A percentile compares a stretch with the other conserved stretches of the same genome.
Evolutionary conservation across 768 basidiomycete species (phyloP).

Genomic region (Boletellus ananas): DNA sequence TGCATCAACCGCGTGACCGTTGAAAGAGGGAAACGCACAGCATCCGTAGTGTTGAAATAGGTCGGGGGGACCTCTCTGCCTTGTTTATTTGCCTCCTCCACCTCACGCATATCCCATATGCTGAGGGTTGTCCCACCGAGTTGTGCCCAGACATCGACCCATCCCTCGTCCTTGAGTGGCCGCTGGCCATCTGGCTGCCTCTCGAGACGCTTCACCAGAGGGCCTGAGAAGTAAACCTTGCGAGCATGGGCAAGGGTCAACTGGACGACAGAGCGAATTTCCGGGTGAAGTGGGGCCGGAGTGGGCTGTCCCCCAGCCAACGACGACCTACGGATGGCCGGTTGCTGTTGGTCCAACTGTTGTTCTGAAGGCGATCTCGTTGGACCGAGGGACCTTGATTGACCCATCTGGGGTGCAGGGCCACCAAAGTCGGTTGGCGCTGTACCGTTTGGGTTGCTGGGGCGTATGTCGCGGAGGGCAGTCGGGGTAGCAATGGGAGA

Average conservation of each 20-base stretch:
- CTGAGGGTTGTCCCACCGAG: slow-evolving; percentile 85
- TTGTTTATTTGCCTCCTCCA: slow-evolving; percentile 77
- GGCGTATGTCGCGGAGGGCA: slow-evolving; percentile 13
- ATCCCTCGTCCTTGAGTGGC: slow-evolving; percentile 69
- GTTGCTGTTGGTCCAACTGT: slow-evolving; percentile 24
- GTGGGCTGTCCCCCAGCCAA: slow-evolving; percentile 11
- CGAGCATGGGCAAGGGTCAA: slow-evolving; percentile 73
- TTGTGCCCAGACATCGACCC: slow-evolving; percentile 88
- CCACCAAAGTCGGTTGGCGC: slow-evolving; percentile 20
- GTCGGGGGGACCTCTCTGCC: slow-evolving; percentile 82
- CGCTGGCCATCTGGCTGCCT: slow-evolving; percentile 72
- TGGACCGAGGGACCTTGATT: slow-evolving; percentile 32
- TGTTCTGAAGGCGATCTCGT: slow-evolving; percentile 18
- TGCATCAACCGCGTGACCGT: not conserved
- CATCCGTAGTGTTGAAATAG: slow-evolving; percentile 86
- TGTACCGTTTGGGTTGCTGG: slow-evolving; percentile 10
- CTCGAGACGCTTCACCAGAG: slow-evolving; percentile 72
- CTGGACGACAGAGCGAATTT: slow-evolving; percentile 76
- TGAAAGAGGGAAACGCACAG: slow-evolving; percentile 48
- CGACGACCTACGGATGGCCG: slow-evolving; percentile 17
- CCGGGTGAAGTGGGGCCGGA: slow-evolving; percentile 62
- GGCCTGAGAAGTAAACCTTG: slow-evolving; percentile 86
- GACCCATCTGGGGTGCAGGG: slow-evolving; percentile 30
- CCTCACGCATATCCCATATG: slow-evolving; percentile 87
- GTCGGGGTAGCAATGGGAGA: slow-evolving; percentile 17